Base-by-base conservation (phyloP, 1,284 basidiomycete species). In the Malassezia brasiliensis region DNA sequence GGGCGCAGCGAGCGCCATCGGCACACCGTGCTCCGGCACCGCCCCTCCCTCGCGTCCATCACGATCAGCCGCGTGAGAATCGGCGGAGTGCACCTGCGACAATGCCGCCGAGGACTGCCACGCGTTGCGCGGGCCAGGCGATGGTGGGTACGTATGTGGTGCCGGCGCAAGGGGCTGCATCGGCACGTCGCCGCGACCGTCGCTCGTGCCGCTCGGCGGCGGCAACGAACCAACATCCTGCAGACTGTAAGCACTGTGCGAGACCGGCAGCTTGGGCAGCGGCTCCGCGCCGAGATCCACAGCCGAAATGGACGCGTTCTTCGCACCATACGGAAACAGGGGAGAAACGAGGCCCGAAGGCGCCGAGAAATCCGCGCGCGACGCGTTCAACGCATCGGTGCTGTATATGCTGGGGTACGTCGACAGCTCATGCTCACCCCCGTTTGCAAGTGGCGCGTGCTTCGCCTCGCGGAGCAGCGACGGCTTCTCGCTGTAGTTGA, bases 401-500 rank as follows among this genome's bases (percentile, higher is more conserved):
- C 19, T 20, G 35, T 47, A 25, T 31, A 34, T 10, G 14, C 28
- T 31, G 14, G 30, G 20, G 17, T n/a, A 8, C 17, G 9, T 6
- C 20, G 17, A 11, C 36, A n/a, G 15, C 9, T 28, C 42, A 7
- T 30, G 30, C 17, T 45, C 42, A 5, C 25, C 4, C 7, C 11
- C 17, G 5, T 30, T 32, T 9, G 28, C 17, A 8, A 47, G 17
- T 8, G 45, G n/a, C 31, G 30, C 30, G 22, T 32, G 31, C 20
- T 22, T 20, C 15, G 45, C 30, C 20, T 32, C 19, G n/a, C 30
- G 32, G 4, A 50, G 48, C 41, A 34, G 12, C 28, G 35, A 11
- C 2, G 41, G 49, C 40, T 19, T 30, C 37, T 31, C 42, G 36
- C 48, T 46, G 47, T 47, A 52, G 50, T 57, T 57, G 50, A 52